A percentile compares a stretch with the other conserved stretches of the same genome.
These are phyloP conservation scores for Lathyrus oleraceus DNA, from an alignment of 306 rosid species.

Conservation along the genomic window DNA sequence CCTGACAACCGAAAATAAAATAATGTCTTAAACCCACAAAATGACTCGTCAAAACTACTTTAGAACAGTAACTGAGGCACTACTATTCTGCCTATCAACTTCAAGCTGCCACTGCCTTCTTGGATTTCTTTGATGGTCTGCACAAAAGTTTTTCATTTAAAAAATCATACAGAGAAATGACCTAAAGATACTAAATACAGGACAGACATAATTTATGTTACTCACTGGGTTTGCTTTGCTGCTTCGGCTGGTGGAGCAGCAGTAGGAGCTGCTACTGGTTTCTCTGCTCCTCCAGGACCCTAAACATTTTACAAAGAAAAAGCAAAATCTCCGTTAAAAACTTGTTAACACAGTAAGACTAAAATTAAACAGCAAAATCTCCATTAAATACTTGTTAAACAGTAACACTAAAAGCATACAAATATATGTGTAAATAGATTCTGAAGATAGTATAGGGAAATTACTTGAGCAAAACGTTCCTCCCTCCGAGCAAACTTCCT, in stretches of 20 bases:
- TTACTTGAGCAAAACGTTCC: conserved; percentile 90
- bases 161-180: background rate
- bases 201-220: conserved; percentile 1
- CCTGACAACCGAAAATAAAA: conserved; percentile 32
- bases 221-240: conserved; percentile 70
- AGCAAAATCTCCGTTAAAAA: background rate
- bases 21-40: conserved; percentile 45
- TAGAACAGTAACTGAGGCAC: conserved; percentile 31
- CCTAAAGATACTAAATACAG: background rate
- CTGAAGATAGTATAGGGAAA: background rate
- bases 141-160: conserved; percentile 4
- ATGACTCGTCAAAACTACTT: conserved; percentile 53
- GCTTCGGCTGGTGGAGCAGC: conserved; percentile 45
- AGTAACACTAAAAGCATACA: background rate
- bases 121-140: conserved; percentile 81
- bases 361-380: background rate
- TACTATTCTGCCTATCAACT: conserved; percentile 13
- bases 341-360: background rate
- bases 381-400: background rate
- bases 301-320: conserved; percentile 19
- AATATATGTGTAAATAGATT: background rate
- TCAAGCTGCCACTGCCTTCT: conserved; percentile 53
- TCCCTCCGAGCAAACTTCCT: conserved; percentile 84
- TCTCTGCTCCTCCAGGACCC: conserved; percentile 85
- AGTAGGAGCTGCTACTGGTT: conserved; percentile 38